Evolutionary conservation across 78 protist genomes (phyloP).

Genomic region (Anaeramoeba flamelloides): DNA sequence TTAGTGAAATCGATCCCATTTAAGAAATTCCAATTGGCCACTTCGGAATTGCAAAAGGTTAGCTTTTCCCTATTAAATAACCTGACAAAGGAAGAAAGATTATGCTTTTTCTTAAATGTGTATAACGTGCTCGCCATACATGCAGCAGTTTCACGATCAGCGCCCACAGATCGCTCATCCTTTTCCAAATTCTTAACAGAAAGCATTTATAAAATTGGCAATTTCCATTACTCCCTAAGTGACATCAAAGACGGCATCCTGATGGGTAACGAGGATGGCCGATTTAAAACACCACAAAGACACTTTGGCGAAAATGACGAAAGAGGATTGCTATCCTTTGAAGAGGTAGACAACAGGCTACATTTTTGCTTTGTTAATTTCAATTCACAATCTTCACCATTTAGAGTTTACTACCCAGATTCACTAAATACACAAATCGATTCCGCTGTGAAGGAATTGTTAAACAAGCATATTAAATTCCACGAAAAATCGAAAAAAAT

Average conservation of each 20-base stretch:
- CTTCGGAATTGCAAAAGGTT: neutral
- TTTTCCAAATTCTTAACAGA: neutral
- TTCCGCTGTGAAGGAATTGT: too few species aligned
- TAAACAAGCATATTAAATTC: too few species aligned
- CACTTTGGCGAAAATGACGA: neutral
- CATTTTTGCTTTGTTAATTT: neutral
- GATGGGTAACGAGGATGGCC: neutral
- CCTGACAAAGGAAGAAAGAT: neutral
- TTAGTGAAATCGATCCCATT: neutral
- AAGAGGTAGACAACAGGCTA: neutral
- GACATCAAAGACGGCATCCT: neutral
- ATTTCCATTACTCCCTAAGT: neutral
- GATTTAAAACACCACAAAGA: neutral
- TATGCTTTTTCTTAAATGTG: neutral
- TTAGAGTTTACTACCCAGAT: neutral
- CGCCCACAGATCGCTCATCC: neutral
- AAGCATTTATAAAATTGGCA: neutral
- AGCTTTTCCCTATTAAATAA: neutral
- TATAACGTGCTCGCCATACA: neutral
- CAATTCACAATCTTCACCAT: neutral
- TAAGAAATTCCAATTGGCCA: neutral
- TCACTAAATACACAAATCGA: too few species aligned
- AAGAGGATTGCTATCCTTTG: neutral
- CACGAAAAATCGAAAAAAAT: too few species aligned
- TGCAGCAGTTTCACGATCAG: neutral